Base-by-base conservation (phyloP, 2,329 filamentous ascomycete species). In the Didymella sp. region DNA sequence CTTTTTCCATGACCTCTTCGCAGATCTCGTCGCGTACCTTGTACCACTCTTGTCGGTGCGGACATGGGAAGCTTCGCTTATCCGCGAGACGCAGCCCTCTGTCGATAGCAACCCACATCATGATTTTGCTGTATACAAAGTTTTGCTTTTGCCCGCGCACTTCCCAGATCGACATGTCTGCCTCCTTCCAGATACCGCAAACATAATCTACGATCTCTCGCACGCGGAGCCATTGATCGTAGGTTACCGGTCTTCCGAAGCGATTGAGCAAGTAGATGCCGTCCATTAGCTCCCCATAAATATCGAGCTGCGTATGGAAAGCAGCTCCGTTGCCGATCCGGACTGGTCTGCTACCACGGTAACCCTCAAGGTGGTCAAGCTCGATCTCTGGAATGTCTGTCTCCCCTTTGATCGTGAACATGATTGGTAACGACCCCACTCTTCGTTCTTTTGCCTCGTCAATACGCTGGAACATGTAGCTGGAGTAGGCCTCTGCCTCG, bases 121-220 rank as follows among this genome's bases (percentile, higher is more conserved):
- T 90, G 61, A 93, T 83, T 71, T 92, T 91, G n/a, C 87, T 90
- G 75, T 92, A 93, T 13, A 88, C 85, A 64, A 92, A 93, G 68
- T 91, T 85, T 73, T 92, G 89, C 70, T 89, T 89, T 67, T 87
- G 79, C 62, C 89, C 89, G 38, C 89, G 85, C 6, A 91, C 89
- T 72, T 93, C 90, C 90, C 89, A 92, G 66, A 92, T 93, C 2
- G 88, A 91, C 89, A 92, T 92, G 69, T 93, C 89, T 67, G 77
- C 76, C 81, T 85, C 78, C 54, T 87, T 76, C 71, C 87, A 83
- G 50, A 92, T 85, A 0, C 83, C 86, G 59, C 91, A 80, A 33
- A 91, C 87, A 66, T 90, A 89, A 69, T 92, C 88, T 33, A 79
- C 77, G 73, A 92, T 85, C 56, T 89, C 82, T 17, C 89, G 83